Conservation (phyloP, 202 grass and related monocot species). For the Hordeum pubiflorum region DNA sequence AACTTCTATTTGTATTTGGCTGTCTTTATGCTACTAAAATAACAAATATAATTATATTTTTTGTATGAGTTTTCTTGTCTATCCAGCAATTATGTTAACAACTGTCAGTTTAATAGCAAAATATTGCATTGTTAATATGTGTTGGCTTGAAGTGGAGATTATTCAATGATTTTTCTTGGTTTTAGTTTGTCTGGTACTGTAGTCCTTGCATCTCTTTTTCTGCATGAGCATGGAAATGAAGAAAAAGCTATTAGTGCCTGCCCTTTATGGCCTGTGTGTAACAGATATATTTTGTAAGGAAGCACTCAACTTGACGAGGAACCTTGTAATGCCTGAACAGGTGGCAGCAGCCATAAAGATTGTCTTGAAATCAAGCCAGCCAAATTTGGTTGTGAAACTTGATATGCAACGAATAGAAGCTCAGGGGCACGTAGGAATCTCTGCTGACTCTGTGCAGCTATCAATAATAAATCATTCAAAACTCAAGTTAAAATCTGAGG, state of each 20-base stretch:
- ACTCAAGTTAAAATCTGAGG: constrained; percentile 90
- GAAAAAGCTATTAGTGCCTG: neutral
- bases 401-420: constrained; percentile 62
- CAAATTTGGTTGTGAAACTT: constrained; percentile 64
- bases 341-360: constrained; percentile 51
- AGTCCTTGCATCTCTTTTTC: neutral
- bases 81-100: neutral
- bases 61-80: neutral
- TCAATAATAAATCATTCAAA: constrained; percentile 87
- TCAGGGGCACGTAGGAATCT: constrained; percentile 52
- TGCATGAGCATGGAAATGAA: constrained; percentile 4
- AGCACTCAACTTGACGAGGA: neutral
- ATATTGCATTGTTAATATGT: neutral
- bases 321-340: constrained; percentile 33
- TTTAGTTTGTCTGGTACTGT: neutral
- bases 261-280: neutral
- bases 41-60: neutral
- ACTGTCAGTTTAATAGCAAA: neutral
- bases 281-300: neutral
- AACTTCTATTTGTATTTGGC: neutral
- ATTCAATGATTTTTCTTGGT: neutral
- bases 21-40: neutral
- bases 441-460: constrained; percentile 54
- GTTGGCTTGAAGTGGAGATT: constrained; percentile 6
- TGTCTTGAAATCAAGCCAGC: constrained; percentile 56